phyloP scores from a whole-genome alignment of 2,329 filamentous ascomycete species.

The Xylaria sp. region DNA sequence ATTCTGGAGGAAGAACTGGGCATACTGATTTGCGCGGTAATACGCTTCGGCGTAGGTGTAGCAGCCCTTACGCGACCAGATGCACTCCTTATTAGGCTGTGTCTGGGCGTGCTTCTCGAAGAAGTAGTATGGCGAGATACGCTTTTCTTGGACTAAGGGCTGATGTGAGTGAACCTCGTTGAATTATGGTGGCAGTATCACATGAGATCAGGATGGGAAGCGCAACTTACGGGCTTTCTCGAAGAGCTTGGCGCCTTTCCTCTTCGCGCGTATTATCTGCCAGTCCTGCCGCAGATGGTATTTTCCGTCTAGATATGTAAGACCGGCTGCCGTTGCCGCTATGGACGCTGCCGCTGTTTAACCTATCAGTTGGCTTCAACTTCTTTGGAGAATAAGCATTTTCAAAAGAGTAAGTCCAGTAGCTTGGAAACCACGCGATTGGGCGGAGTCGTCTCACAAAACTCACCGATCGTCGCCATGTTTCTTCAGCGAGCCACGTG shows the following conservation, averaged over 20 bases:
- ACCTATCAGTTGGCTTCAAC: constrained; percentile 4
- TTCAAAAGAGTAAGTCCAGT: no score
- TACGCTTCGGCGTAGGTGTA: constrained; percentile 63
- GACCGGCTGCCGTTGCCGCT: constrained; percentile 41
- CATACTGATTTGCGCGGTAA: constrained; percentile 61
- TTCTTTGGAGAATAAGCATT: neutral
- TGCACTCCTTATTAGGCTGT: constrained; percentile 56
- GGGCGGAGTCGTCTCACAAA: neutral
- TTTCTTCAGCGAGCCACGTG: neutral
- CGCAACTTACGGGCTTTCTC: constrained; percentile 49
- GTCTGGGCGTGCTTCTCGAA: constrained; percentile 60
- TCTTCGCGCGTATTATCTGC: constrained; percentile 45
- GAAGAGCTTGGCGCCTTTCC: constrained; percentile 47
- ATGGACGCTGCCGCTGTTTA: constrained; percentile 32
- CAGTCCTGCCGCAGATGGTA: constrained; percentile 68
- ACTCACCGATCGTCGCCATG: constrained; percentile 30
- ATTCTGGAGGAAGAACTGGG: constrained; percentile 61
- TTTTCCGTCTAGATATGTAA: constrained; percentile 70
- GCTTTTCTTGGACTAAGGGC: constrained; percentile 51
- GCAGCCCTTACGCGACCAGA: constrained; percentile 67
- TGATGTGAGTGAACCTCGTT: constrained; percentile 6
- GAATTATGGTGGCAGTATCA: neutral
- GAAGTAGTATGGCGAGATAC: constrained; percentile 65
- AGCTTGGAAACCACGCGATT: neutral
- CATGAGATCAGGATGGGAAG: neutral